A percentile compares a stretch with the other conserved stretches of the same genome.
phyloP scores from a whole-genome alignment of 2,329 filamentous ascomycete species.

The Fusarium domesticum region DNA sequence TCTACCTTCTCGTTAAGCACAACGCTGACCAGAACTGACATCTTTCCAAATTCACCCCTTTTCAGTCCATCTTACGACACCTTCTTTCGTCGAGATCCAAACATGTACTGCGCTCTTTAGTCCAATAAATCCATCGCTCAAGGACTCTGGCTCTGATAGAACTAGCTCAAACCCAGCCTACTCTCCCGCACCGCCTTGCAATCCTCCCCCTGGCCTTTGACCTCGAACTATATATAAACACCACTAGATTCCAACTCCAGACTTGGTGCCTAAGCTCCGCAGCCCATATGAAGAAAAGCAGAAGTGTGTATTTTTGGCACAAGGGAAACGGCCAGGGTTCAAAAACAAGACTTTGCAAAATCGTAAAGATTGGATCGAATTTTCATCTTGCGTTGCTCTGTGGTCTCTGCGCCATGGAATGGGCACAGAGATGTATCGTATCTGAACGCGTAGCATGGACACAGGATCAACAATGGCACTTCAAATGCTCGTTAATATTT shows the following conservation, averaged over 20 bases:
- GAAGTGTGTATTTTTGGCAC: constrained; percentile 3
- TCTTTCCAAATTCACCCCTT: no score
- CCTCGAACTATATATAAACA: constrained; percentile 3
- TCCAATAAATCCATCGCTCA: constrained; percentile 58
- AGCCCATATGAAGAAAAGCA: constrained; percentile 17
- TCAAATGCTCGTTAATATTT: neutral
- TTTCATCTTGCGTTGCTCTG: constrained; percentile 59
- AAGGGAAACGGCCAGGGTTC: neutral
- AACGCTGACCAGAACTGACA: no score
- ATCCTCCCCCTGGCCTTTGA: constrained; percentile 1
- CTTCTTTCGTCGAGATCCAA: no score
- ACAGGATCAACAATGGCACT: neutral
- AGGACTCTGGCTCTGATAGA: constrained; percentile 61
- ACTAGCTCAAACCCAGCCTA: no score
- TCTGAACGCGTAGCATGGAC: constrained; percentile 49
- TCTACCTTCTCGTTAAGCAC: no score
- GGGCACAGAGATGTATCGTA: constrained; percentile 62
- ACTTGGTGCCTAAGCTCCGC: constrained; percentile 34
- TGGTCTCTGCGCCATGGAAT: constrained; percentile 56
- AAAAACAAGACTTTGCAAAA: neutral
- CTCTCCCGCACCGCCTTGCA: no score
- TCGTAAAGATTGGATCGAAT: neutral
- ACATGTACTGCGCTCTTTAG: constrained; percentile 64
- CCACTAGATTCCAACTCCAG: neutral
- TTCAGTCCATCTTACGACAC: no score